phyloP scores from a whole-genome alignment of 805 yeast species.

The Candida ficus region DNA sequence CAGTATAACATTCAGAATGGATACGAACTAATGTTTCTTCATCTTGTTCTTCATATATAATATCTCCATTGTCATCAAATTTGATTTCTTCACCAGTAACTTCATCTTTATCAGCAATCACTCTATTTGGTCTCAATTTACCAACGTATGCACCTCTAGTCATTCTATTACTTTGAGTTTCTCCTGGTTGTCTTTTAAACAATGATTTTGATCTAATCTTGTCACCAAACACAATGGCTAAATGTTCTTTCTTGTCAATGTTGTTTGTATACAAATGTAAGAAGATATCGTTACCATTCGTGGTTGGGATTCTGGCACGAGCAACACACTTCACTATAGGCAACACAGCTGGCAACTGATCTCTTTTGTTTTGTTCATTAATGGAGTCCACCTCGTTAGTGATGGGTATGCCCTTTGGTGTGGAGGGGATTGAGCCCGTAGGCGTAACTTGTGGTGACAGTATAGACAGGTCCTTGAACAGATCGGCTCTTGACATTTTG shows the following conservation, averaged over 20 bases:
- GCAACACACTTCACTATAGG: constrained; percentile 87
- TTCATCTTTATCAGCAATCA: constrained; percentile 58
- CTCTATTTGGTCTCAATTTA: constrained; percentile 80
- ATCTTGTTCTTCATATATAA: constrained; percentile 23
- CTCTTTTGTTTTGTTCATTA: constrained; percentile 24
- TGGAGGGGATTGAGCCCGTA: constrained; percentile 19
- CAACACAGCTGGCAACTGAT: constrained; percentile 45
- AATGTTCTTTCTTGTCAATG: constrained; percentile 86
- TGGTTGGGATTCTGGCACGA: constrained; percentile 94
- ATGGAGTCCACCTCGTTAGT: constrained; percentile 6
- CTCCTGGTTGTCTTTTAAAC: constrained; percentile 56
- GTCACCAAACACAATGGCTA: constrained; percentile 96
- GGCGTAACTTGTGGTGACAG: constrained; percentile 38
- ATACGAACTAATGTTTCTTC: constrained; percentile 72
- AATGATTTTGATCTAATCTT: constrained; percentile 75
- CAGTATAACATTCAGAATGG: constrained; percentile 97
- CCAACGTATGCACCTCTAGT: constrained; percentile 98
- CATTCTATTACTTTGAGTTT: constrained; percentile 90
- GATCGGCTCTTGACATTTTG: constrained; percentile 1
- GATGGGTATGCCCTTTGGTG: constrained; percentile 25
- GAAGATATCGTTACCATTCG: constrained; percentile 90
- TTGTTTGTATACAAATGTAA: constrained; percentile 84
- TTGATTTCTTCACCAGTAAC: constrained; percentile 31
- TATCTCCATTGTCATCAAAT: constrained; percentile 37
- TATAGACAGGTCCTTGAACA: constrained; percentile 29